A percentile compares a stretch with the other conserved stretches of the same genome.
Conservation (phyloP, 106 monocot genomes). For the Dendrobium officinale region DNA sequence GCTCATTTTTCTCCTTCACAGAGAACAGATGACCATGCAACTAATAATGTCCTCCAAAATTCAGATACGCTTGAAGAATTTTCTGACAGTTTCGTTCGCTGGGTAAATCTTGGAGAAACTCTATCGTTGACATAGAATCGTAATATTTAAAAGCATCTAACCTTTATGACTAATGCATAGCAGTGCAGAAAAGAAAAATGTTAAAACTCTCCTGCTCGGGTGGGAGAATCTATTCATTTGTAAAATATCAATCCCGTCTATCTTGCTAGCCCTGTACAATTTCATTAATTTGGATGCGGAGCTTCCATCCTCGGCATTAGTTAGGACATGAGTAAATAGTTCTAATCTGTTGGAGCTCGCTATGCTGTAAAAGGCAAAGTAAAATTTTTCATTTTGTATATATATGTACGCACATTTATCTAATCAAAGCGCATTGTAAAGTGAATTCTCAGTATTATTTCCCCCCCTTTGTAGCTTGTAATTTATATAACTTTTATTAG, state of each 20-base stretch:
- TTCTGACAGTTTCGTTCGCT: conserved; percentile 39
- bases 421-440: too few relatives aligned
- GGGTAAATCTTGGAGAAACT: conserved; percentile 48
- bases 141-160: neutral
- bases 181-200: neutral
- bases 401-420: too few relatives aligned
- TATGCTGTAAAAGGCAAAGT: too few relatives aligned
- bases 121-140: conserved; percentile 14
- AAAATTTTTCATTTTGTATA: too few relatives aligned
- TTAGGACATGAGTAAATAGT: too few relatives aligned
- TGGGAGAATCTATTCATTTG: conserved; percentile 3
- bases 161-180: neutral
- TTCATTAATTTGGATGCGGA: too few relatives aligned
- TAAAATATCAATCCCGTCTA: conserved; percentile 14
- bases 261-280: neutral
- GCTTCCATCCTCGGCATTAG: too few relatives aligned
- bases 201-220: neutral
- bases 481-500: too few relatives aligned
- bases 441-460: too few relatives aligned
- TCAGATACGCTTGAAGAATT: conserved; percentile 20
- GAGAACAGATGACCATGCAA: neutral
- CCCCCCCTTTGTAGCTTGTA: too few relatives aligned
- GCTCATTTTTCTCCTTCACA: too few relatives aligned
- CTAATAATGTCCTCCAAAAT: conserved; percentile 10
- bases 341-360: too few relatives aligned